Base-by-base conservation (phyloP, 768 basidiomycete species). In the Udeniomyces megalosporus region DNA sequence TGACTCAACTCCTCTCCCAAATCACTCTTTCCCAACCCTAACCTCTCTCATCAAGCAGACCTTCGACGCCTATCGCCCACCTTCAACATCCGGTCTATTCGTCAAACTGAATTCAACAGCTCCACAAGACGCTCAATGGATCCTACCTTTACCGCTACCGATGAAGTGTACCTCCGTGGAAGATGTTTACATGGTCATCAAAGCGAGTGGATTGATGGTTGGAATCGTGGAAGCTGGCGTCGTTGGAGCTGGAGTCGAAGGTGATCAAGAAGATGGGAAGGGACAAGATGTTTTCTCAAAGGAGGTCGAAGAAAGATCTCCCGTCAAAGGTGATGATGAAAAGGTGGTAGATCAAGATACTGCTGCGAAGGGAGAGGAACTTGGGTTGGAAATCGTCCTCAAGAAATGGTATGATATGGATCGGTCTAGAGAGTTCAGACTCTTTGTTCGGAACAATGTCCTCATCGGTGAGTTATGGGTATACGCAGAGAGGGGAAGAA, bases 121-220 rank as follows among this genome's bases (percentile, higher is more conserved):
- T n/a, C 92, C 92, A 15, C 66, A 91, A 89, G 93, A 97, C 68
- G 89, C 91, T 32, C 80, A 86, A 4, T 96, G 91, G 88, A 80
- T 95, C 56, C 77, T 93, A 4, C 86, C 90, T 2, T 78, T 84
- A 44, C 85, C 84, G 0, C 82, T 86, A 0, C 88, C 88, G 4
- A 76, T 95, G 47, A 86, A 85, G 74, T 96, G 92, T 74, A 84
- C 82, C 3, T 81, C 82, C 1, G 89, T 90, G 0, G 81, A 86
- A 0, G 92, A 97, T 67, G 84, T 96, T 34, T 96, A 93, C 73
- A 78, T 93, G 60, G 76, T 93, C 0, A 79, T 97, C 66, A 96
- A 97, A 72, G 88, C 89, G 24, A 31, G 50, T 2, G 38, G 38
- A 17, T 42, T 42, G 38, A 42, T 42, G 38, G 38, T 42, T 17